A percentile compares a stretch with the other conserved stretches of the same genome.
phyloP scores from a whole-genome alignment of 805 yeast genomes.

The Kodamaea fukazawae region DNA sequence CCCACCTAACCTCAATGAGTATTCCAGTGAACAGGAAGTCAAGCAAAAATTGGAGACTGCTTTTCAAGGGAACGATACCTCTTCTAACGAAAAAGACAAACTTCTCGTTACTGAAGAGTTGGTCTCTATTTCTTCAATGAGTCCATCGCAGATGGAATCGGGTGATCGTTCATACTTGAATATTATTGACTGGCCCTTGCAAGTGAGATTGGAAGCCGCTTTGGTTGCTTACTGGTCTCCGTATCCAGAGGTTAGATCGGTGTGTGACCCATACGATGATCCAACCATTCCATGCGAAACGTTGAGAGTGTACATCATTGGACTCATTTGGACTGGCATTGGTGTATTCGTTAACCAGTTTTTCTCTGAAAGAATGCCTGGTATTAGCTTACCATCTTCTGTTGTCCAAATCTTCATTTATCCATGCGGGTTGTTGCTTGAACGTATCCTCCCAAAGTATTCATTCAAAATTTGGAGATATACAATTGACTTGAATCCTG shows the following conservation, averaged over 20 bases:
- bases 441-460: constrained; percentile 37
- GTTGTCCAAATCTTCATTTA: constrained; percentile 46
- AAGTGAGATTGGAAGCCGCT: constrained; percentile 35
- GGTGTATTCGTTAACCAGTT: constrained; percentile 57
- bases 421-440: constrained; percentile 41
- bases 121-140: constrained; percentile 1
- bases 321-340: constrained; percentile 48
- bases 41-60: constrained; percentile 4
- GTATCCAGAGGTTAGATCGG: constrained; percentile 36
- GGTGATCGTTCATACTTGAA: constrained; percentile 15
- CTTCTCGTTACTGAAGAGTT: background rate
- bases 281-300: constrained; percentile 48
- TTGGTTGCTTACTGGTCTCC: constrained; percentile 39
- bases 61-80: background rate
- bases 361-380: constrained; percentile 52
- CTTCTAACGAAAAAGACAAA: constrained; percentile 2
- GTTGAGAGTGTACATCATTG: constrained; percentile 51
- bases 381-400: constrained; percentile 40
- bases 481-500: constrained; percentile 49
- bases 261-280: constrained; percentile 51
- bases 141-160: constrained; percentile 2
- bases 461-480: constrained; percentile 25
- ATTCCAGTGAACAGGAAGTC: background rate
- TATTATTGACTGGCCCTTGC: constrained; percentile 31
- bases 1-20: background rate